These are phyloP conservation scores for Acorus calamus DNA, from an alignment of 106 monocot genomes.

Conservation along the genomic window DNA sequence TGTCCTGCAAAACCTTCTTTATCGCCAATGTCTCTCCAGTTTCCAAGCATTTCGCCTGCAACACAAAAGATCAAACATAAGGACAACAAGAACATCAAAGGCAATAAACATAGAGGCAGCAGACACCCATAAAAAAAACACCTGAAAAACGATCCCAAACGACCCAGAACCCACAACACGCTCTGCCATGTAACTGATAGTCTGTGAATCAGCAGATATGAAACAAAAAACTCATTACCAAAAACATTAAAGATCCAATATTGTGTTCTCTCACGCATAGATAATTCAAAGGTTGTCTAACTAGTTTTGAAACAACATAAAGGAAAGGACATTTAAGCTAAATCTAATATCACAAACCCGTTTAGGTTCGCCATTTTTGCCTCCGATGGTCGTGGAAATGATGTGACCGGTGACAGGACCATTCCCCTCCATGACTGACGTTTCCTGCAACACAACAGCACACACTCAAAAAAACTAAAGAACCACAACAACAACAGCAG, in stretches of 20 bases:
- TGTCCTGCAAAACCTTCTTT: constrained; percentile 48
- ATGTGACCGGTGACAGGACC: constrained; percentile 70
- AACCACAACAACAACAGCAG: background rate
- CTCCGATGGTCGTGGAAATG: constrained; percentile 74
- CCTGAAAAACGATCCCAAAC: constrained; percentile 64
- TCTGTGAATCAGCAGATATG: constrained; percentile 12
- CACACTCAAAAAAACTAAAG: background rate
- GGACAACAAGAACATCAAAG: background rate
- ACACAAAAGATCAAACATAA: background rate
- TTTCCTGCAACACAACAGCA: constrained; percentile 28
- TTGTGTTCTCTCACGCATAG: no score
- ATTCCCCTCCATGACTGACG: constrained; percentile 38
- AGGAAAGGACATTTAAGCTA: background rate
- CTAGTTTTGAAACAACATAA: no score
- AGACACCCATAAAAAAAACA: background rate
- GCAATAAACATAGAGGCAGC: background rate
- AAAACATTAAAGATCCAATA: no score
- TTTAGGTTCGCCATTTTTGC: constrained; percentile 80
- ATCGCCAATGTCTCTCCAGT: constrained; percentile 45
- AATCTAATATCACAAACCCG: constrained; percentile 15
- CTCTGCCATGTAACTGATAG: constrained; percentile 64
- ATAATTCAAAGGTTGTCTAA: no score
- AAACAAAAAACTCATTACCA: no score
- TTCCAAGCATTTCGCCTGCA: constrained; percentile 48
- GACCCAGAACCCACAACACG: constrained; percentile 58